Conservation (phyloP, 2,329 filamentous ascomycete genomes). For the Dactylellina cionopaga region DNA sequence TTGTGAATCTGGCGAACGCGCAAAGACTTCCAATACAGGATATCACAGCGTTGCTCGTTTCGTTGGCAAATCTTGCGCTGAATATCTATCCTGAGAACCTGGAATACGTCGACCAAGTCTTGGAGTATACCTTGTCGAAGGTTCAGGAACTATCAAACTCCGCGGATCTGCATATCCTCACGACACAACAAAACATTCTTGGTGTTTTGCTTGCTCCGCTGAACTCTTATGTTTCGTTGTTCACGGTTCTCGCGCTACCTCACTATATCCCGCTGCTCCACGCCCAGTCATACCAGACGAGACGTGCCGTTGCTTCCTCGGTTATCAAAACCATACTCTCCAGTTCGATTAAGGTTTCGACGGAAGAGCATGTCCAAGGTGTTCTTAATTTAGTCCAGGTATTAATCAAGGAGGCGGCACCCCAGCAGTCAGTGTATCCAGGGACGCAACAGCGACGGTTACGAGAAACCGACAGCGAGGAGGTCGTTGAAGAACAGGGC, state of each 20-base stretch:
- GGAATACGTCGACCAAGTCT: constrained; percentile 94
- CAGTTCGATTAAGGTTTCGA: constrained; percentile 81
- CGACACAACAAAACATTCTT: constrained; percentile 87
- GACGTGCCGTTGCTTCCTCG: constrained; percentile 88
- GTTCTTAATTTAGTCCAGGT: constrained; percentile 89
- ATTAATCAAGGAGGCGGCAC: constrained; percentile 87
- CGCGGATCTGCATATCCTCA: constrained; percentile 88
- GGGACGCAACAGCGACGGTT: constrained; percentile 72
- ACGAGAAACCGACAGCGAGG: constrained; percentile 85
- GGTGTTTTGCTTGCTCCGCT: constrained; percentile 90
- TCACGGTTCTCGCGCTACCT: constrained; percentile 92
- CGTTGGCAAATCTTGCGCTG: constrained; percentile 88
- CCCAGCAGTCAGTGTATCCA: constrained; percentile 82
- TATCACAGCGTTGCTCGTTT: constrained; percentile 92
- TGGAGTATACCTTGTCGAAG: constrained; percentile 84
- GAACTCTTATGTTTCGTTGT: constrained; percentile 88
- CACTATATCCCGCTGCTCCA: constrained; percentile 90
- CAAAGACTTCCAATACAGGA: constrained; percentile 93
- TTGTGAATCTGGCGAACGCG: constrained; percentile 86
- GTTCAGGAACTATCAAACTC: constrained; percentile 90
- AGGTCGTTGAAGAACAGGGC: constrained; percentile 97
- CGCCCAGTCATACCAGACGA: constrained; percentile 90
- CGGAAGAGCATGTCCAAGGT: constrained; percentile 81
- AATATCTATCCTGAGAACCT: constrained; percentile 86
- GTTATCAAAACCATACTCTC: constrained; percentile 83